phyloP scores from a whole-genome alignment of 495 filamentous ascomycete genomes.

The Staphylotrichum longicolle region DNA sequence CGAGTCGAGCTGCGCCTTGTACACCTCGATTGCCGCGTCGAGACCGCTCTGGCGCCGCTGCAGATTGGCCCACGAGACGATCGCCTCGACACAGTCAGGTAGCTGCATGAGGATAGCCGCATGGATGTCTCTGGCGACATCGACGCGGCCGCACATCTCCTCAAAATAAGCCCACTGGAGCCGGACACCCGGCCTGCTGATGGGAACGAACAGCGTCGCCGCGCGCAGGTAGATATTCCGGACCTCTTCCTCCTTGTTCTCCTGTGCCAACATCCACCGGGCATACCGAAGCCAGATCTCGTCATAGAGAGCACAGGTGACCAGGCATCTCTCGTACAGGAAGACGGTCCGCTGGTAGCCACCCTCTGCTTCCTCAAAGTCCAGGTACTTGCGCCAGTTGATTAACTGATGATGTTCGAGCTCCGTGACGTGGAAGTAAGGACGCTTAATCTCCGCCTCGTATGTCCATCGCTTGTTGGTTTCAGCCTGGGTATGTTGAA shows the following conservation, averaged over 20 bases:
- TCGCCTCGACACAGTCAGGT: conserved; percentile 80
- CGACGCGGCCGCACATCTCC: conserved; percentile 71
- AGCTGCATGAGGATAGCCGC: conserved; percentile 65
- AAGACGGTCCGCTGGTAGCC: conserved; percentile 72
- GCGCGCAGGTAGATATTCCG: conserved; percentile 92
- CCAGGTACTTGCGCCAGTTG: conserved; percentile 97
- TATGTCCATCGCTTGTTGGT: conserved; percentile 93
- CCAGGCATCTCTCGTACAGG: conserved; percentile 89
- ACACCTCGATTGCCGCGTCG: conserved; percentile 82
- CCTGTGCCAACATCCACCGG: conserved; percentile 89
- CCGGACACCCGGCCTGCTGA: conserved; percentile 74
- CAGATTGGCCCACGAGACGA: conserved; percentile 84
- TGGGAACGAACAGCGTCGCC: conserved; percentile 77
- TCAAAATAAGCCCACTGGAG: conserved; percentile 94
- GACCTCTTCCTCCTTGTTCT: conserved; percentile 83
- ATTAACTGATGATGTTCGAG: conserved; percentile 78
- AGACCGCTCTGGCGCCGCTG: conserved; percentile 80
- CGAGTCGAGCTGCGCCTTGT: conserved; percentile 75
- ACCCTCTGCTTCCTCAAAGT: conserved; percentile 89
- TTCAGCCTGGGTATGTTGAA: conserved; percentile 79
- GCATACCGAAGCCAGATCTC: conserved; percentile 98
- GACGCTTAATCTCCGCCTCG: conserved; percentile 91
- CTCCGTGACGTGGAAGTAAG: conserved; percentile 95
- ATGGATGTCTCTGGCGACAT: conserved; percentile 80
- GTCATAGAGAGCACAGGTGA: conserved; percentile 90